Conservation (phyloP, 805 yeast genomes). For the Starmerella floris region DNA sequence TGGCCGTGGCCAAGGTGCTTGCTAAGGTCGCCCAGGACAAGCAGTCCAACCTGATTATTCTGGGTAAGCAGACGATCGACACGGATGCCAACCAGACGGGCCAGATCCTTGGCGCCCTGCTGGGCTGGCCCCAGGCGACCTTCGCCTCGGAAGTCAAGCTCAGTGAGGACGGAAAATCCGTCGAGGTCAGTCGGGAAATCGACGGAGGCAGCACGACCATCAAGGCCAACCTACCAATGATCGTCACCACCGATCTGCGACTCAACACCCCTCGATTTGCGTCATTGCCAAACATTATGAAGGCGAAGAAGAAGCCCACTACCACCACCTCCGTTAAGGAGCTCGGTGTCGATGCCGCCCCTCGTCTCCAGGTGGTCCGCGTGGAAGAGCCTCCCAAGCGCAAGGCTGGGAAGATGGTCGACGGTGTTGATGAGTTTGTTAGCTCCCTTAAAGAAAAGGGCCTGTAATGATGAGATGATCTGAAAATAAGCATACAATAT, state of each 20-base stretch:
- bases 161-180: conserved; percentile 35
- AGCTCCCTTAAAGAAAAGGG: conserved; percentile 63
- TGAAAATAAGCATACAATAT: no score
- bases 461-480: background rate
- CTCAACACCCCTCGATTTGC: conserved; percentile 92
- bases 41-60: conserved; percentile 60
- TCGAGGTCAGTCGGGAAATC: conserved; percentile 75
- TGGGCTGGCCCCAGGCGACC: conserved; percentile 95
- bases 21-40: conserved; percentile 57
- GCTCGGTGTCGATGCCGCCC: conserved; percentile 50
- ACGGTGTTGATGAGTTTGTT: conserved; percentile 68
- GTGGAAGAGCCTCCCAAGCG: conserved; percentile 80
- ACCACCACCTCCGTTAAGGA: conserved; percentile 52
- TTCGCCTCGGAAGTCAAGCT: conserved; percentile 77
- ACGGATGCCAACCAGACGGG: conserved; percentile 93
- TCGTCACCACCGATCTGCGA: conserved; percentile 86
- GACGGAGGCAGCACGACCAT: conserved; percentile 91
- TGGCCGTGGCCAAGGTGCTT: conserved; percentile 76
- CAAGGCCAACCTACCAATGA: conserved; percentile 63
- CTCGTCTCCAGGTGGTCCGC: conserved; percentile 53
- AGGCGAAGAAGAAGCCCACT: conserved; percentile 93
- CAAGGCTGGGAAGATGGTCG: conserved; percentile 68
- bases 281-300: conserved; percentile 92
- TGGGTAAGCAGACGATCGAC: conserved; percentile 96
- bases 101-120: conserved; percentile 85